Base-by-base conservation (phyloP, 75 land plant genomes). In the Pinus tabuliformis region DNA sequence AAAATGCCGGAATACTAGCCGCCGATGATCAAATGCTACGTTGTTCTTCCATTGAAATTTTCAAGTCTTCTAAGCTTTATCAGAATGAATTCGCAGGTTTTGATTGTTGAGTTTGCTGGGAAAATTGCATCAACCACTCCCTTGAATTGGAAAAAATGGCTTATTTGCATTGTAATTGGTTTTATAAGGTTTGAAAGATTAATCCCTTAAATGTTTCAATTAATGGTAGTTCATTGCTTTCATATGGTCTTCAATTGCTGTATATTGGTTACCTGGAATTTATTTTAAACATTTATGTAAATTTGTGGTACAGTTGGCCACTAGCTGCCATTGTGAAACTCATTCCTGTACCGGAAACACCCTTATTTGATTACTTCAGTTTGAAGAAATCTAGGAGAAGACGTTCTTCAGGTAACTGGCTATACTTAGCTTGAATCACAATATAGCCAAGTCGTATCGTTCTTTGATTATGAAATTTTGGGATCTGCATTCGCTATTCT, bases 21-120 rank as follows among this genome's bases (percentile, higher is more conserved):
- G 11, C 54, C 54, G 11, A 49, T 9, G 54, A 49, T 1, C 54
- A 49, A 49, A 49, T 49, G 12, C 54, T 49, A 9, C 1, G 54
- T 9, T 8, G 12, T 11, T 9, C 54, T 49, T 49, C 12, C 54
- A 49, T 9, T 49, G 54, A 49, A 49, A 0, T 49, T 49, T 49
- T 11, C 54, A 8, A 9, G 9, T 8, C 12, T 49, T 49, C 54
- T 9, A 9, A 49, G 12, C 54, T 49, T 9, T 49, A 9, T 49
- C 54, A 1, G 8, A 49, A 9, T 49, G 54, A 49, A 49, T 49
- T 49, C 9, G 54, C 81, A 96, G 98, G 82, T 90, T 56, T 21
- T 96, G 30, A 94, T 96, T 68, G 89, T 94, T 70, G 93, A 94
- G 80, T 96, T 94, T 71, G 86, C 85, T 57, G 92, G 94, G 70